These are phyloP conservation scores for Chaetomium olivaceum DNA, from an alignment of 2,329 filamentous ascomycete species.

Conservation along the genomic window DNA sequence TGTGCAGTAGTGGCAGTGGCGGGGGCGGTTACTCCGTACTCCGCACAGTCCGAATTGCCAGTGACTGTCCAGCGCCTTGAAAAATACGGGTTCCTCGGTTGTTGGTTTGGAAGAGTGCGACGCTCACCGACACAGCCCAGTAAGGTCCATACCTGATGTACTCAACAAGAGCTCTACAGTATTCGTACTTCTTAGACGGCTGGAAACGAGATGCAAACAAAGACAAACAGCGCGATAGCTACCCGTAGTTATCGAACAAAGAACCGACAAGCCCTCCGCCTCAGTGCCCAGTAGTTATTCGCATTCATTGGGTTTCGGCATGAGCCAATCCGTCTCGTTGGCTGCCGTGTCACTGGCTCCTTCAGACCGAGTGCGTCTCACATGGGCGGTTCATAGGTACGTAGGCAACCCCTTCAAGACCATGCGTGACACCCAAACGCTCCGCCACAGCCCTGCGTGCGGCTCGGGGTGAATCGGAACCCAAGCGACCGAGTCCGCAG, in stretches of 20 bases:
- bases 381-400: neutral
- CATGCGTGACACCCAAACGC: neutral
- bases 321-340: neutral
- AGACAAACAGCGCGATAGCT: slow-evolving; percentile 1
- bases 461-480: neutral
- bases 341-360: neutral
- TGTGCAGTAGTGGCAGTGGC: slow-evolving; percentile 4
- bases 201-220: neutral
- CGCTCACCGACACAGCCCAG: neutral
- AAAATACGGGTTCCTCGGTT: neutral
- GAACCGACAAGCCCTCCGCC: neutral
- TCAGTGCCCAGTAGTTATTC: neutral
- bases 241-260: neutral
- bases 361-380: slow-evolving; percentile 1
- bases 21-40: neutral
- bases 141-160: too few species aligned
- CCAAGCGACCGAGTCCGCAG: neutral
- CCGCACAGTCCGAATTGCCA: neutral
- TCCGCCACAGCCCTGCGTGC: neutral
- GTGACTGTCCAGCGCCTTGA: neutral
- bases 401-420: neutral
- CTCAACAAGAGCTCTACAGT: neutral
- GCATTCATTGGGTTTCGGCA: neutral
- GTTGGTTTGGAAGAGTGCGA: neutral
- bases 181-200: neutral